phyloP scores from a whole-genome alignment of 495 filamentous ascomycete genomes.

The Penicillium subrubescens region DNA sequence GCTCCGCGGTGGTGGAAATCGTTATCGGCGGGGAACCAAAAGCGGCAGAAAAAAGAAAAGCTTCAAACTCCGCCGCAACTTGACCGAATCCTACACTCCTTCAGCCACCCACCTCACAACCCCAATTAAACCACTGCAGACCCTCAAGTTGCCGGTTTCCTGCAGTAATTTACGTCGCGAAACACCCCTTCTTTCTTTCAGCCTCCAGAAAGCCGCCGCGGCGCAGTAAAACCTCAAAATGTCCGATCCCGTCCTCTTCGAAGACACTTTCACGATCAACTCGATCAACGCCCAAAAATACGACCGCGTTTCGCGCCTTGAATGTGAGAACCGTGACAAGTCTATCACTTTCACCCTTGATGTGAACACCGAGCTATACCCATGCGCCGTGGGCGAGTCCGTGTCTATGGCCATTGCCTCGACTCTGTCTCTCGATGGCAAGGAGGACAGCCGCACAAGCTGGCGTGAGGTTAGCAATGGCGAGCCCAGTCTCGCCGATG shows the following conservation, averaged over 20 bases:
- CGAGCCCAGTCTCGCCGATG: slow-evolving; percentile 81
- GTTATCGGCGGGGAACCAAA: slow-evolving; percentile 35
- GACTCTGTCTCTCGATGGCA: slow-evolving; percentile 83
- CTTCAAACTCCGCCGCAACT: slow-evolving; percentile 30
- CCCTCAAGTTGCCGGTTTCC: background rate
- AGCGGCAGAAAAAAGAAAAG: slow-evolving; percentile 36
- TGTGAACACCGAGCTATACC: slow-evolving; percentile 92
- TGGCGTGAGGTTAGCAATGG: slow-evolving; percentile 78
- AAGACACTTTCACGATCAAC: slow-evolving; percentile 86
- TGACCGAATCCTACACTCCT: slow-evolving; percentile 20
- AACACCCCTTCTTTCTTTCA: background rate
- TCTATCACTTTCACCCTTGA: slow-evolving; percentile 80
- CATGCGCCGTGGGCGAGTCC: slow-evolving; percentile 67
- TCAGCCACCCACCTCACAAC: slow-evolving; percentile 9
- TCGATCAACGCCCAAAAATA: slow-evolving; percentile 80
- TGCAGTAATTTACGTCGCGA: background rate
- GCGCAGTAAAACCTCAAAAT: slow-evolving; percentile 42
- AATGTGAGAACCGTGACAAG: slow-evolving; percentile 67
- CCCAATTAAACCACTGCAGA: slow-evolving; percentile 2
- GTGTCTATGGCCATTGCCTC: slow-evolving; percentile 79
- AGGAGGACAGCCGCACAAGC: slow-evolving; percentile 61
- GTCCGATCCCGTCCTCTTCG: slow-evolving; percentile 86
- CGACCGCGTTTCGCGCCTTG: slow-evolving; percentile 87
- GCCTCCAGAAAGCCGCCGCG: background rate
- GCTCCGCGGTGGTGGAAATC: slow-evolving; percentile 15